These are phyloP conservation scores for Ceratocystis albifundus DNA, from an alignment of 2,329 filamentous ascomycete genomes.

Conservation along the genomic window DNA sequence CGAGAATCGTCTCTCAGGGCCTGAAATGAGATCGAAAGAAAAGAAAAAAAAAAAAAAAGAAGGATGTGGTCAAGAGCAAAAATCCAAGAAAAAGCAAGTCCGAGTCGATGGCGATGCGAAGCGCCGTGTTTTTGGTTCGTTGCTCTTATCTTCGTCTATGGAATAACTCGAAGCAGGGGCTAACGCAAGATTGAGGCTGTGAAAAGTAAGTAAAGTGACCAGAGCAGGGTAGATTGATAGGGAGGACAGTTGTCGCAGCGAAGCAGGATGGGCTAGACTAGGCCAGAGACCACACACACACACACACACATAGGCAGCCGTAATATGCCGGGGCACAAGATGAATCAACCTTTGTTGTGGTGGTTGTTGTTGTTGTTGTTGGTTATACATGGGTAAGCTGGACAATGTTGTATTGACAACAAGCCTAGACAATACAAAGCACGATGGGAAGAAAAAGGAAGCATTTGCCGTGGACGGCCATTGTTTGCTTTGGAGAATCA, in stretches of 20 bases:
- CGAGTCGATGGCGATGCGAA: background rate
- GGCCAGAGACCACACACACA: no score
- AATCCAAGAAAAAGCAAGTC: background rate
- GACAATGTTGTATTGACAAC: slow-evolving; percentile 2
- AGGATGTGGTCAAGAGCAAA: background rate
- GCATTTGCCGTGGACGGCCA: slow-evolving; percentile 1
- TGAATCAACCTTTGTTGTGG: background rate
- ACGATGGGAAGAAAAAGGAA: slow-evolving; percentile 6
- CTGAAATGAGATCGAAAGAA: no score
- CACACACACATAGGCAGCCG: no score
- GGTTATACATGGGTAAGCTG: background rate
- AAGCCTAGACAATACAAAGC: background rate
- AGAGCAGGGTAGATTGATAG: background rate
- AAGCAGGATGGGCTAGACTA: background rate
- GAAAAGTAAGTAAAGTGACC: background rate
- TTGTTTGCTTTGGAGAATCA: background rate
- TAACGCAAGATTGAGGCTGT: slow-evolving; percentile 1
- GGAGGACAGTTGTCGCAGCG: background rate
- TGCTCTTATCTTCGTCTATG: background rate
- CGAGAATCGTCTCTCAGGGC: background rate
- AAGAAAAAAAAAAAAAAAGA: slow-evolving; percentile 10
- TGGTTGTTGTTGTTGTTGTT: no score
- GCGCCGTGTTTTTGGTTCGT: background rate
- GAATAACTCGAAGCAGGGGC: background rate
- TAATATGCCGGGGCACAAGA: background rate